Base-by-base conservation (phyloP, 2,329 filamentous ascomycete species). In the Parastagonospora nodorum region DNA sequence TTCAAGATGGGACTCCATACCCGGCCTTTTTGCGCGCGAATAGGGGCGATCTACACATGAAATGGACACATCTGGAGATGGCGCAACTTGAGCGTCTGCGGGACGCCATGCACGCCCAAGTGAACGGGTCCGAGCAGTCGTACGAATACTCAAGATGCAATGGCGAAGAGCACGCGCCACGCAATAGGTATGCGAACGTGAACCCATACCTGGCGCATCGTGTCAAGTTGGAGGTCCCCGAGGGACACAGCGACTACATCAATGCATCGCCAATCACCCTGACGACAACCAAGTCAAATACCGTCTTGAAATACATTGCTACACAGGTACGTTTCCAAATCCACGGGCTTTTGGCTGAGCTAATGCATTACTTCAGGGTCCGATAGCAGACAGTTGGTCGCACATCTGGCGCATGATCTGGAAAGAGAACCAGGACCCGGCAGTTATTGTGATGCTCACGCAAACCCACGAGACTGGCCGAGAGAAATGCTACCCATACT, bases 371-470 rank as follows among this genome's bases (percentile, higher is more conserved):
- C 30, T 4, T 4, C 19, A 87, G 77, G 94, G 94, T 0, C 94
- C 94, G 5, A 96, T 92, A 66, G 74, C 81, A 52, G 83, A 84
- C 24, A 90, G 89, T 12, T 81, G 88, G 48, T 84, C 87, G 60
- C 91, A 96, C 68, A 89, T 96, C 59, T 99, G 93, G 90, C 90
- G 94, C 68, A 99, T 99, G 94, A 80, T 97, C 31, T 89, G 90
- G 71, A 87, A 95, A 66, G 90, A 95, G 73, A 84, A 80, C n/a
- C 85, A 88, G 2, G 69, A 67, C 27, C 73, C 75, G 1, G 91
- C 86, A 1, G 90, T 97, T 49, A 88, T 97, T 45, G 87, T 97
- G 50, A 97, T 97, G 90, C 84, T 99, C 55, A 99, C 93, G 2
- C 90, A 92, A 69, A 93, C 91, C 24, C 82, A 89, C 67, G 93